Conservation (phyloP, 805 yeast genomes). For the Kazachstania bromeliacearum region DNA sequence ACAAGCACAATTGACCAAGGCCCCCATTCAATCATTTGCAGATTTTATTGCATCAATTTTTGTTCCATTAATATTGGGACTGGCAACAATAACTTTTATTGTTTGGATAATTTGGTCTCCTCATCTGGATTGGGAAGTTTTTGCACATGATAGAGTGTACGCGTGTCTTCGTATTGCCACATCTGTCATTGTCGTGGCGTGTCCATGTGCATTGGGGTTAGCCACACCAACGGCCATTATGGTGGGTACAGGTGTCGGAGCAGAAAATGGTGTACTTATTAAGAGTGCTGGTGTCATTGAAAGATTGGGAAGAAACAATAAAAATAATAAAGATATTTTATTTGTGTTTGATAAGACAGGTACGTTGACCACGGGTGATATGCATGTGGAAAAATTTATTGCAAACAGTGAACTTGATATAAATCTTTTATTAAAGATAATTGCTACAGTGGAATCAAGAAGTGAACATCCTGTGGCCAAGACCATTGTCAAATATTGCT, state of each 20-base stretch:
- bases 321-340: constrained; percentile 35
- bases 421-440: constrained; percentile 4
- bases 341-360: constrained; percentile 89
- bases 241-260: constrained; percentile 98
- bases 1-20: constrained; percentile 79
- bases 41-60: constrained; percentile 78
- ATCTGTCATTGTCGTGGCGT: constrained; percentile 91
- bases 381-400: constrained; percentile 41
- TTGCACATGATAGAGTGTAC: constrained; percentile 12
- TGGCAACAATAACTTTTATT: constrained; percentile 59
- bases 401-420: not conserved
- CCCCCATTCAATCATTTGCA: constrained; percentile 86
- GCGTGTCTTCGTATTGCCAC: constrained; percentile 68
- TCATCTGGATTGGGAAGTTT: not conserved
- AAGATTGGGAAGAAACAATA: constrained; percentile 43
- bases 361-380: constrained; percentile 78
- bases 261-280: constrained; percentile 76
- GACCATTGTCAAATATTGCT: constrained; percentile 45
- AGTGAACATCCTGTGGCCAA: constrained; percentile 87
- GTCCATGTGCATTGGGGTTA: constrained; percentile 95
- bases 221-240: constrained; percentile 98
- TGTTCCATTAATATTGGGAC: constrained; percentile 61
- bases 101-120: constrained; percentile 39
- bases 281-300: constrained; percentile 92
- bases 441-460: constrained; percentile 43